Evolutionary conservation across 2,329 filamentous ascomycete genomes (phyloP), one percentile per base, ranked within the genome.

Genomic region (Pseudocercospora macadamiae): DNA sequence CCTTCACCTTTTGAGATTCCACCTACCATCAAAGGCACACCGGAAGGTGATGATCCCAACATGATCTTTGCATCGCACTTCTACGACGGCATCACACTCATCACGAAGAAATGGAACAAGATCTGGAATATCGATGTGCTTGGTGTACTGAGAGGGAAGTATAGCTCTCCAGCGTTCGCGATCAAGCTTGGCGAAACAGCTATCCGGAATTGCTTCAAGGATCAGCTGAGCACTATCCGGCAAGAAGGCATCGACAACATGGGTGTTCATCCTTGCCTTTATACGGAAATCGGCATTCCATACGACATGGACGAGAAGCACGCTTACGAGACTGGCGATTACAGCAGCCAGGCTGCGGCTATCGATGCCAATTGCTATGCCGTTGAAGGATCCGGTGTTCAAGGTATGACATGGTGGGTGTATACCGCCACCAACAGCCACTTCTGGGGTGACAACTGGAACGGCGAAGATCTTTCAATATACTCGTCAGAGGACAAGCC

Each of bases 101-200:
- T 99, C 83, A 97, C 91, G 10, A 99, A 99, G 77, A 96, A 96
- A 74, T 99, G 95, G 95, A 99, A 97, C 72, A 89, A 93, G 36
- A 87, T 89, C 14, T 99, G 95, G 89, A 99, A 99, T 67, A 89
- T 99, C 6, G 95, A 99, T 72, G 91, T 99, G 3, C 86, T 99
- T 51, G 95, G 95, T 2, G 85, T 99, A 12, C 80, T 99, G 42
- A 88, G 95, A 45, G 95, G 95, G 10, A 89, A 88, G 64, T 99
- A 99, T 71, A 81, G 90, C 65, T 89, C 89, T 19, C 95, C 95
- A 10, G 91, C 91, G 0, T 93, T 99, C 71, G 95, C 91, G 3
- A 89, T 99, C 73, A 95, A 93, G 70, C 81, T 99, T 47, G 95
- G 95, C 48, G 93, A 97, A 78, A 90, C 87, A 2, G 93, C 95